phyloP scores from a whole-genome alignment of 176 grass and related monocot species.

The Triticum urartu region DNA sequence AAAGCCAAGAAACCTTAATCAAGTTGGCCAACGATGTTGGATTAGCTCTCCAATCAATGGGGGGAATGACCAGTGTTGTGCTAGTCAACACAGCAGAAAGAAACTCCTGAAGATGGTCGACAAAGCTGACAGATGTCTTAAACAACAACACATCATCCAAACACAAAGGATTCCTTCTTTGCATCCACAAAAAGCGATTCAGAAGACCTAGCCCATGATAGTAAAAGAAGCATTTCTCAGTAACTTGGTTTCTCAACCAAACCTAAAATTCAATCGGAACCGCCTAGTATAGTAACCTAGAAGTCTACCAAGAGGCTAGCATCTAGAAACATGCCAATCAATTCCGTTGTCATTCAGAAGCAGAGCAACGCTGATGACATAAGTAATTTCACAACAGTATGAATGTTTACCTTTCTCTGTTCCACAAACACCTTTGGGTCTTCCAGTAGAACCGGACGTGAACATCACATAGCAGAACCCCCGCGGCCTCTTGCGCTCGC shows the following conservation, averaged over 20 bases:
- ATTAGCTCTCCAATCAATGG: constrained; percentile 62
- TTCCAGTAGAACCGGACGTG: constrained; percentile 90
- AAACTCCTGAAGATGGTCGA: constrained; percentile 95
- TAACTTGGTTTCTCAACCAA: constrained; percentile 22
- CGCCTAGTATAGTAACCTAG: not conserved
- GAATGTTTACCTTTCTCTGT: constrained; percentile 59
- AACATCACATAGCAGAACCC: constrained; percentile 88
- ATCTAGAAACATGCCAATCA: not conserved
- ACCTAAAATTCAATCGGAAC: not conserved
- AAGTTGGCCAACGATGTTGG: constrained; percentile 58
- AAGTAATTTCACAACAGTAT: not conserved
- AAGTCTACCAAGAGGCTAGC: not conserved
- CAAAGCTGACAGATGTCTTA: constrained; percentile 89
- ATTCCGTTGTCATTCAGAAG: not conserved
- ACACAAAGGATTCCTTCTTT: constrained; percentile 65
- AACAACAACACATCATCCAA: constrained; percentile 68
- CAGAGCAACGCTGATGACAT: not conserved
- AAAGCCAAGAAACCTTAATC: constrained; percentile 60
- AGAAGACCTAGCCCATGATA: constrained; percentile 62
- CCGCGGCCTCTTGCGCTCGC: constrained; percentile 12
- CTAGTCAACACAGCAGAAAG: constrained; percentile 73
- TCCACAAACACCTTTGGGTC: constrained; percentile 84
- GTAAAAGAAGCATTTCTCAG: constrained; percentile 36
- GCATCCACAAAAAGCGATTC: constrained; percentile 89
- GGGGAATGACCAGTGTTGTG: constrained; percentile 69